Evolutionary conservation across 805 yeast species (phyloP).

Genomic region (Hanseniaspora valbyensis): DNA sequence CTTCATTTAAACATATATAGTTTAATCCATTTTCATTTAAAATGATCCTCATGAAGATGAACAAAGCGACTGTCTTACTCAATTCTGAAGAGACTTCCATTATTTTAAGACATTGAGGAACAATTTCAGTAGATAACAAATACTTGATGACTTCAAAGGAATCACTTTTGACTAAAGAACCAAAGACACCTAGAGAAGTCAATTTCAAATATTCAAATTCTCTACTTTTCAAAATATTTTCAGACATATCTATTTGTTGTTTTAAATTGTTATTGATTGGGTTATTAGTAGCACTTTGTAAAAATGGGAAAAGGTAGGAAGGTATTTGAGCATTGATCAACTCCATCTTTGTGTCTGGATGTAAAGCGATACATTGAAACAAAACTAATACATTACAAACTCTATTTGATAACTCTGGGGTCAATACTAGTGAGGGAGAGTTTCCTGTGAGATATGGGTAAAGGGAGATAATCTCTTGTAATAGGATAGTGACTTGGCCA

Average conservation of each 20-base stretch:
- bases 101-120: slow-evolving; percentile 84
- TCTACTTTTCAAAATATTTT: slow-evolving; percentile 54
- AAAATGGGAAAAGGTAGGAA: slow-evolving; percentile 80
- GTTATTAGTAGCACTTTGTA: slow-evolving; percentile 24
- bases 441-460: slow-evolving; percentile 54
- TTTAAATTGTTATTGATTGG: not conserved
- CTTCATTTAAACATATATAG: slow-evolving; percentile 90
- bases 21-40: slow-evolving; percentile 84
- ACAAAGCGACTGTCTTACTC: slow-evolving; percentile 91
- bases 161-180: slow-evolving; percentile 92
- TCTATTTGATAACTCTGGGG: slow-evolving; percentile 78
- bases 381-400: slow-evolving; percentile 93
- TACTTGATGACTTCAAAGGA: slow-evolving; percentile 90
- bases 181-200: slow-evolving; percentile 91
- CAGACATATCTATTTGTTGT: not conserved
- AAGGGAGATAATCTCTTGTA: slow-evolving; percentile 82
- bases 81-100: slow-evolving; percentile 93
- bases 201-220: slow-evolving; percentile 88
- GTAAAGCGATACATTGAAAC: slow-evolving; percentile 93
- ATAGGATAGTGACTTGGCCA: slow-evolving; percentile 86
- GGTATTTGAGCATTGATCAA: slow-evolving; percentile 88
- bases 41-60: slow-evolving; percentile 84
- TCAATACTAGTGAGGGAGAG: slow-evolving; percentile 51
- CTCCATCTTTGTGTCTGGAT: slow-evolving; percentile 74
- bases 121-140: slow-evolving; percentile 86